A percentile compares a stretch with the other conserved stretches of the same genome.
Evolutionary conservation across 352 stramenopile genomes (phyloP).

Genomic region (Globisporangium barbulae): DNA sequence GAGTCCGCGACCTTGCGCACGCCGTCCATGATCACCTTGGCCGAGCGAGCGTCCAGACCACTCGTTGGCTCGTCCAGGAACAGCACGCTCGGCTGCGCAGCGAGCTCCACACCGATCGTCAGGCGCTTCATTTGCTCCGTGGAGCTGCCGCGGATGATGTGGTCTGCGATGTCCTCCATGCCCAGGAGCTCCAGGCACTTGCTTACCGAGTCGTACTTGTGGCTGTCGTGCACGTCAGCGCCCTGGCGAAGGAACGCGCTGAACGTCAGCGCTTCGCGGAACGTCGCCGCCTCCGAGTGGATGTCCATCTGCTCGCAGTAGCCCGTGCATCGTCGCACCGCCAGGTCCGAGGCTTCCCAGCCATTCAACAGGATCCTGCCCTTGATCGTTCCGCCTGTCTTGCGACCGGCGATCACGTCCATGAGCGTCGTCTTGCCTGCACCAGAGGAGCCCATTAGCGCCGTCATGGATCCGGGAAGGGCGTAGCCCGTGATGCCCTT

Average conservation of each 20-base stretch:
- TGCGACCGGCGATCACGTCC: slow-evolving; percentile 93
- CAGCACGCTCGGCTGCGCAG: slow-evolving; percentile 81
- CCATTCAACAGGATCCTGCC: slow-evolving; percentile 72
- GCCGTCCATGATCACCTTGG: slow-evolving; percentile 86
- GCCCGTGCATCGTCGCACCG: slow-evolving; percentile 53
- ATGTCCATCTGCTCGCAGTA: slow-evolving; percentile 90
- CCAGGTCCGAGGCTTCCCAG: slow-evolving; percentile 42
- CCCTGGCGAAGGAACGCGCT: slow-evolving; percentile 83
- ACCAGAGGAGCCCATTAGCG: slow-evolving; percentile 69
- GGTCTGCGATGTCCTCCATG: slow-evolving; percentile 55
- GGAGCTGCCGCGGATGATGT: slow-evolving; percentile 54
- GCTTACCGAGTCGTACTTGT: slow-evolving; percentile 53
- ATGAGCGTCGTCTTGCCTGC: slow-evolving; percentile 94
- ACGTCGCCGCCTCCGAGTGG: slow-evolving; percentile 87
- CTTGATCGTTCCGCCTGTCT: slow-evolving; percentile 67
- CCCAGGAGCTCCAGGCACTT: slow-evolving; percentile 54
- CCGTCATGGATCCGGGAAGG: slow-evolving; percentile 54
- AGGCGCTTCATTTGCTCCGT: slow-evolving; percentile 66
- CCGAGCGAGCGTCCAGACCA: slow-evolving; percentile 84
- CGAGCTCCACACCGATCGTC: slow-evolving; percentile 90
- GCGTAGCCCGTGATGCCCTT: slow-evolving; percentile 57
- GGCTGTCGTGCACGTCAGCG: slow-evolving; percentile 28
- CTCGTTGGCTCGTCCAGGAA: slow-evolving; percentile 92
- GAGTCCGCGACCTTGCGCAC: slow-evolving; percentile 84
- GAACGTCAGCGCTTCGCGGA: slow-evolving; percentile 92